Percentiles rank a stretch among this genome's conserved stretches.
Conservation (phyloP, 768 basidiomycete species). For the Hygrocybe coccinea region DNA sequence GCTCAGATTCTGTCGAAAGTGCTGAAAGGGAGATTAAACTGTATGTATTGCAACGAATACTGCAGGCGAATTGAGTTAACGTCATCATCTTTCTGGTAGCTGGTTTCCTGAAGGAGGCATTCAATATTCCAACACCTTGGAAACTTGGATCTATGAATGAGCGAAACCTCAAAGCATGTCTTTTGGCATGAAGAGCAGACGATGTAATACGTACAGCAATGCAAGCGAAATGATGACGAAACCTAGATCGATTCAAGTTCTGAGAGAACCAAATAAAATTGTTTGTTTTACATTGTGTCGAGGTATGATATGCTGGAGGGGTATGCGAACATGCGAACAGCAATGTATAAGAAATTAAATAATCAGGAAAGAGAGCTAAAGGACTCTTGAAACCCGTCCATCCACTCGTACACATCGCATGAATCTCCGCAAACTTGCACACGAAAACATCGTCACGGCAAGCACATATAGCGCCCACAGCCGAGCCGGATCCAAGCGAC, state of each 20-base stretch:
- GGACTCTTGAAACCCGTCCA: not conserved
- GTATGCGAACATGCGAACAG: not conserved
- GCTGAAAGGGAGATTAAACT: conserved; percentile 93
- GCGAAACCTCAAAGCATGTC: not conserved
- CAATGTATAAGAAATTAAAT: no score
- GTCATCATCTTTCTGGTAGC: conserved; percentile 42
- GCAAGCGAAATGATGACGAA: not conserved
- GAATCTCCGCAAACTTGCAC: not conserved
- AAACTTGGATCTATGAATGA: conserved; percentile 78
- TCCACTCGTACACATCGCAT: not conserved
- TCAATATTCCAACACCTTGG: conserved; percentile 63
- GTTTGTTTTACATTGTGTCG: not conserved
- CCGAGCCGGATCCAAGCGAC: no score
- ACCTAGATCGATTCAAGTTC: no score
- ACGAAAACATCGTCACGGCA: not conserved
- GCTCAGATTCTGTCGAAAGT: conserved; percentile 82
- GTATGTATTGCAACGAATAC: no score
- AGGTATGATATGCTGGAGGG: not conserved
- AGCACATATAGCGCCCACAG: not conserved
- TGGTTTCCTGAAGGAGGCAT: conserved; percentile 89
- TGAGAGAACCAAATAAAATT: no score
- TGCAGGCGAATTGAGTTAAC: no score
- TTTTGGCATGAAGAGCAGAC: not conserved
- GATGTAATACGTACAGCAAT: not conserved
- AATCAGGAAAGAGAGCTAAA: no score